Evolutionary conservation across 108 stramenopile genomes (phyloP).

Genomic region (Pseudonitzschia multiseries): DNA sequence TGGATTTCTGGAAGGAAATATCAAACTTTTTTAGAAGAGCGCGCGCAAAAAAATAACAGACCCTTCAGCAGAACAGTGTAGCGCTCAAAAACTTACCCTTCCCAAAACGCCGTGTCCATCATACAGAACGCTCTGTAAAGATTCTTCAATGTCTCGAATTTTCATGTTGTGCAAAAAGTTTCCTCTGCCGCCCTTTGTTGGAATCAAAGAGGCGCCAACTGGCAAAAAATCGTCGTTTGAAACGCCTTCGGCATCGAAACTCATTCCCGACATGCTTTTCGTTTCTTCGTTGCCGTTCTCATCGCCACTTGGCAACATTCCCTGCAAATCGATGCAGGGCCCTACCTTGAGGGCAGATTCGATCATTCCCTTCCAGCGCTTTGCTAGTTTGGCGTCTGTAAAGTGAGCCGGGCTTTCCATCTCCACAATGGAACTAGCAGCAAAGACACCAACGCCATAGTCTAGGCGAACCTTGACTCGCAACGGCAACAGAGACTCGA

Average conservation of each 20-base stretch:
- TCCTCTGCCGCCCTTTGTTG: conserved; percentile 57
- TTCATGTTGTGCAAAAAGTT: conserved; percentile 40
- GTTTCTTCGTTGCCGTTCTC: conserved; percentile 9
- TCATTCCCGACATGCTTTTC: conserved; percentile 2
- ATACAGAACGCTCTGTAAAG: conserved; percentile 48
- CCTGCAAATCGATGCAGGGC: conserved; percentile 48
- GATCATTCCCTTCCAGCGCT: conserved; percentile 65
- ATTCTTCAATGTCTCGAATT: conserved; percentile 54
- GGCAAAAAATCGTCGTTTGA: conserved; percentile 39
- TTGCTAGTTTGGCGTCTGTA: conserved; percentile 52
- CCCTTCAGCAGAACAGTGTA: background rate
- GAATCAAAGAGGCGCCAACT: conserved; percentile 65
- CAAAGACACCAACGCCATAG: conserved; percentile 58
- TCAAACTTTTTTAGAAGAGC: background rate
- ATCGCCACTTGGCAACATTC: conserved; percentile 38
- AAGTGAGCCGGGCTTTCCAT: conserved; percentile 41
- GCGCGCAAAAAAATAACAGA: background rate
- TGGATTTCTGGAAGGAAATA: conserved; percentile 32
- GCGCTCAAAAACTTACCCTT: conserved; percentile 26
- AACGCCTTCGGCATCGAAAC: conserved; percentile 3
- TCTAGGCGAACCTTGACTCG: conserved; percentile 48
- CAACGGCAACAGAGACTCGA: conserved; percentile 30
- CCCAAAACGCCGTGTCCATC: conserved; percentile 51
- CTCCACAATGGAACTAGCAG: conserved; percentile 19
- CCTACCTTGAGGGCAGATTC: conserved; percentile 52